These are phyloP conservation scores for Candida oleophila DNA, from an alignment of 805 yeast species.

Conservation along the genomic window DNA sequence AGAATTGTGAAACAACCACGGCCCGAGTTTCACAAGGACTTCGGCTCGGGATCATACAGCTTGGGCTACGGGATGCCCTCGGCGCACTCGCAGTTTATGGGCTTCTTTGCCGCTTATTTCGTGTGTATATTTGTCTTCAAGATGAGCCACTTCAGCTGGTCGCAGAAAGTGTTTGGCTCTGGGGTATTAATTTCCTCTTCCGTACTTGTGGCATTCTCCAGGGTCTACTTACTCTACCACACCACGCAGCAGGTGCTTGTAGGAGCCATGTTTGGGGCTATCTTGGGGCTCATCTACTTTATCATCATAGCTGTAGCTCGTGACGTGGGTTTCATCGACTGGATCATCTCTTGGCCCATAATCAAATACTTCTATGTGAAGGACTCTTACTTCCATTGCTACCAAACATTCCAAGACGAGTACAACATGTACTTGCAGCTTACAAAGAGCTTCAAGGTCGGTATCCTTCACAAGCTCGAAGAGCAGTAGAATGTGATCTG, in stretches of 20 bases:
- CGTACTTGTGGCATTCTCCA: conserved; percentile 57
- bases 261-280: conserved; percentile 65
- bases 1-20: conserved; percentile 65
- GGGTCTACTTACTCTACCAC: conserved; percentile 81
- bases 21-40: conserved; percentile 56
- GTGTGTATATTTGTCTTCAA: conserved; percentile 47
- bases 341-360: conserved; percentile 61
- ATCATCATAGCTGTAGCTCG: conserved; percentile 52
- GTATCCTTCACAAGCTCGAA: not conserved
- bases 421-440: conserved; percentile 17
- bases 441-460: not conserved
- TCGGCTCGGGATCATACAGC: conserved; percentile 43
- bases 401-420: conserved; percentile 49
- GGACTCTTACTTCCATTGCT: conserved; percentile 56
- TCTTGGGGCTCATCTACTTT: conserved; percentile 60
- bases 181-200: conserved; percentile 24
- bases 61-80: conserved; percentile 94
- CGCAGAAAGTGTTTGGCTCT: conserved; percentile 28
- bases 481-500: not conserved
- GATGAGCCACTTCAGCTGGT: conserved; percentile 24
- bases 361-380: conserved; percentile 52
- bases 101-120: conserved; percentile 67
- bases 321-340: conserved; percentile 64
- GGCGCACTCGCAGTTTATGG: conserved; percentile 96
- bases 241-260: conserved; percentile 67